These are phyloP conservation scores for Chlorella sp. DNA, from an alignment of 139 green algal species.

Conservation along the genomic window DNA sequence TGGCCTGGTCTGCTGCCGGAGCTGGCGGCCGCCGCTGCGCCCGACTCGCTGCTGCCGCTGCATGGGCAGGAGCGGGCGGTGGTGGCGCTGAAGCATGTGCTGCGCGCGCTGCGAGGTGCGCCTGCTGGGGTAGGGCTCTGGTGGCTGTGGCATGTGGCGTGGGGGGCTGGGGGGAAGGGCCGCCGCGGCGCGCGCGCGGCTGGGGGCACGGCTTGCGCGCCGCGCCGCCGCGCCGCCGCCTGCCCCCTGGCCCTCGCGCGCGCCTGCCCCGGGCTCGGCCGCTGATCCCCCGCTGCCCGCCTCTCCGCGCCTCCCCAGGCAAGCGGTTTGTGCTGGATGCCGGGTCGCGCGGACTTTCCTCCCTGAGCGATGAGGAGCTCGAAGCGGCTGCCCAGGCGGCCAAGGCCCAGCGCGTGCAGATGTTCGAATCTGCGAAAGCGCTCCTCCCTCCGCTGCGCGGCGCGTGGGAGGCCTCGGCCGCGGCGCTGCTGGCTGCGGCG, in stretches of 20 bases:
- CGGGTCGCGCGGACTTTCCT: too few species aligned
- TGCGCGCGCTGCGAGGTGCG: conserved; percentile 55
- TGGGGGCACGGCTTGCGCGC: background rate
- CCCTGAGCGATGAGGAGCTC: conserved; percentile 8
- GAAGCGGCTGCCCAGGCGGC: background rate
- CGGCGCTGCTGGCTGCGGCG: conserved; percentile 6
- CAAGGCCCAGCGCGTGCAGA: background rate
- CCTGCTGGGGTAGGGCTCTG: background rate
- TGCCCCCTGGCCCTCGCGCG: background rate
- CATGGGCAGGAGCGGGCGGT: conserved; percentile 54
- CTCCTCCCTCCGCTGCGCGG: conserved; percentile 46
- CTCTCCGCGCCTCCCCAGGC: conserved; percentile 1
- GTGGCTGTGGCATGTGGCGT: background rate
- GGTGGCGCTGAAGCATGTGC: conserved; percentile 63
- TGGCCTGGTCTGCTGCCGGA: conserved; percentile 41
- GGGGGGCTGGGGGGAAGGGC: too few species aligned
- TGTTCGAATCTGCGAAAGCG: conserved; percentile 31
- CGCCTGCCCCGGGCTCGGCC: background rate
- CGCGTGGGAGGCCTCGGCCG: conserved; percentile 45
- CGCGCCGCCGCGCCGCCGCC: background rate
- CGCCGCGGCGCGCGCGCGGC: background rate
- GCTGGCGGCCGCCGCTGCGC: conserved; percentile 34
- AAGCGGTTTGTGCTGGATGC: conserved; percentile 84
- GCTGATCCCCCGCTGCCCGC: background rate
- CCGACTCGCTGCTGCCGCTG: conserved; percentile 16